phyloP scores from a whole-genome alignment of 192 early-diverging fungal species.

The Coemansia sp. region DNA sequence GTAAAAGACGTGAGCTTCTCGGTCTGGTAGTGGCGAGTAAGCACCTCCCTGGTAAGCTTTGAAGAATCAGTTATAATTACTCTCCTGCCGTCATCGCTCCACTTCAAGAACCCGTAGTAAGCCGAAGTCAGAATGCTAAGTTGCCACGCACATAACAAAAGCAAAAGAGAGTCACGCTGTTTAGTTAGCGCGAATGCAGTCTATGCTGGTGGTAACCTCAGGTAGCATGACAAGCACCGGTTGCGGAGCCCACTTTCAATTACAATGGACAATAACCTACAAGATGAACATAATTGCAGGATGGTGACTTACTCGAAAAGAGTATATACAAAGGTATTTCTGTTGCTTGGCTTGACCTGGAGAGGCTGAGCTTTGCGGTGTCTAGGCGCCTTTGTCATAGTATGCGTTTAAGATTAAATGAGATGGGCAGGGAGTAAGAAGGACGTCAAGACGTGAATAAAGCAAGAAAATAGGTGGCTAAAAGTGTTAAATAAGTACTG shows the following conservation, averaged over 20 bases:
- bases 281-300: neutral
- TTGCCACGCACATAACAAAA: neutral
- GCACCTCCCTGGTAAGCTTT: neutral
- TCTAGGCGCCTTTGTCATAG: slow-evolving; percentile 11
- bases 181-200: neutral
- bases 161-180: neutral
- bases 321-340: slow-evolving; percentile 29
- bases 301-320: slow-evolving; percentile 18
- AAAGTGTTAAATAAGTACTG: neutral
- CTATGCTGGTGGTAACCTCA: neutral
- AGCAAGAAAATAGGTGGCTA: neutral
- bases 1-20: slow-evolving; percentile 32
- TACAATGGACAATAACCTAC: neutral
- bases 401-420: neutral
- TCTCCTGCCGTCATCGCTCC: slow-evolving; percentile 24
- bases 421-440: neutral
- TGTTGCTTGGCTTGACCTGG: slow-evolving; percentile 14
- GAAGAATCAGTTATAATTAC: slow-evolving; percentile 11
- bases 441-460: neutral
- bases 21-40: slow-evolving; percentile 26
- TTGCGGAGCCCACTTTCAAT: neutral
- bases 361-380: neutral
- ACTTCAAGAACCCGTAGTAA: slow-evolving; percentile 13
- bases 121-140: slow-evolving; percentile 20
- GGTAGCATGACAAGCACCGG: neutral